A percentile compares a stretch with the other conserved stretches of the same genome.
Conservation (phyloP, 495 filamentous ascomycete species). For the Cercophora sp. region DNA sequence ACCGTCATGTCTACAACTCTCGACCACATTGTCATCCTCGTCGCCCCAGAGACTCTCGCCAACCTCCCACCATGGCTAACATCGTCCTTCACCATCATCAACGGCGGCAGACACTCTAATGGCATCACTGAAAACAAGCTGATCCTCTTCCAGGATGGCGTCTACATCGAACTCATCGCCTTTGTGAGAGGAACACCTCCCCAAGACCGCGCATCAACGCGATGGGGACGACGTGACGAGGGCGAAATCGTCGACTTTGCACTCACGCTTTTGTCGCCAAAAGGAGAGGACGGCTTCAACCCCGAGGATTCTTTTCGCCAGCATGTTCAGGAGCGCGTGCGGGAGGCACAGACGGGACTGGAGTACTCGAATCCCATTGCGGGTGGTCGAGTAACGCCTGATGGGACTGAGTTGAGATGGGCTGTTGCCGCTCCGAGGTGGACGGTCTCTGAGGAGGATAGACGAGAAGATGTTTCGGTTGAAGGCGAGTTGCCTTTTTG, state of each 20-base stretch:
- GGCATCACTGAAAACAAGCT: constrained; percentile 54
- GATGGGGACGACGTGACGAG: constrained; percentile 46
- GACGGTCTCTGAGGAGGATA: no score
- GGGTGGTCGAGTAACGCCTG: constrained; percentile 41
- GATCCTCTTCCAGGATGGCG: constrained; percentile 52
- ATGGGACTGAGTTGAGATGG: constrained; percentile 49
- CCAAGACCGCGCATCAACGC: constrained; percentile 36
- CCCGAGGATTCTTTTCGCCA: constrained; percentile 24
- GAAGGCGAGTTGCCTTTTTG: constrained; percentile 49
- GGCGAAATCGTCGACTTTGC: constrained; percentile 53
- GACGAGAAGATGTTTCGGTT: constrained; percentile 3
- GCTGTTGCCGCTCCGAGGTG: constrained; percentile 41
- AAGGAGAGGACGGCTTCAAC: constrained; percentile 13
- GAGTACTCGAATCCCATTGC: constrained; percentile 37
- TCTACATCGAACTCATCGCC: constrained; percentile 57
- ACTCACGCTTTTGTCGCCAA: constrained; percentile 35
- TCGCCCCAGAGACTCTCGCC: constrained; percentile 40
- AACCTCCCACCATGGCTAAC: constrained; percentile 46
- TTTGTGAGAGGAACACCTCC: constrained; percentile 48
- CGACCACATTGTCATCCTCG: constrained; percentile 57
- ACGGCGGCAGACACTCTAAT: constrained; percentile 52
- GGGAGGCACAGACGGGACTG: constrained; percentile 26
- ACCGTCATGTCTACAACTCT: constrained; percentile 23
- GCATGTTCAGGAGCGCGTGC: constrained; percentile 22
- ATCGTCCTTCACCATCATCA: constrained; percentile 49